Percentiles rank a stretch among this genome's conserved stretches.
phyloP scores from a whole-genome alignment of 345 rosid genomes.

The Rhodamnia argentea region DNA sequence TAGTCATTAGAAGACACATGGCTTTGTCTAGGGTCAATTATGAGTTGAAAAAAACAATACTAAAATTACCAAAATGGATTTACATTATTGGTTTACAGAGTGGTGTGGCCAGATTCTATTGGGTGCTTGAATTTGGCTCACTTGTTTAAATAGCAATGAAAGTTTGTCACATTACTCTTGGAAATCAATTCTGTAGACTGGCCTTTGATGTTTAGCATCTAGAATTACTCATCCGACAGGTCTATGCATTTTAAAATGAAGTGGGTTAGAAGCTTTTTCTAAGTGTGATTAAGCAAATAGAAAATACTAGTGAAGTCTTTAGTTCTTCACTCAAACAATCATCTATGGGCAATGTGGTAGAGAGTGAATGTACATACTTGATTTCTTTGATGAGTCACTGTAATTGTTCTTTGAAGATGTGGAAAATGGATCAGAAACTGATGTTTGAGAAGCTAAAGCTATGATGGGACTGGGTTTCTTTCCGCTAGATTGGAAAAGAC shows the following conservation, averaged over 20 bases:
- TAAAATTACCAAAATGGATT: background rate
- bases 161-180: background rate
- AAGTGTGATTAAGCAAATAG: background rate
- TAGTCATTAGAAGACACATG: background rate
- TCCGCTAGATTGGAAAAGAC: conserved; percentile 7
- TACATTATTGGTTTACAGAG: background rate
- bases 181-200: background rate
- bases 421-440: conserved; percentile 45
- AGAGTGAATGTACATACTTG: conserved; percentile 35
- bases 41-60: background rate
- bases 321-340: background rate
- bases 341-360: background rate
- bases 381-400: conserved; percentile 34
- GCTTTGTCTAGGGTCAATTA: background rate
- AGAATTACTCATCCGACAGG: background rate
- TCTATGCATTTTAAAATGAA: background rate
- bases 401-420: conserved; percentile 28
- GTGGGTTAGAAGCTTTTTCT: background rate
- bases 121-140: background rate
- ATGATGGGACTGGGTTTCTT: conserved; percentile 22
- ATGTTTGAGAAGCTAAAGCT: conserved; percentile 39
- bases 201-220: background rate
- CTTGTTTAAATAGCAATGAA: background rate
- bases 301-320: background rate
- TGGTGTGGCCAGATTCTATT: background rate